phyloP scores from a whole-genome alignment of 2,329 filamentous ascomycete genomes.

The Colletotrichum truncatum region DNA sequence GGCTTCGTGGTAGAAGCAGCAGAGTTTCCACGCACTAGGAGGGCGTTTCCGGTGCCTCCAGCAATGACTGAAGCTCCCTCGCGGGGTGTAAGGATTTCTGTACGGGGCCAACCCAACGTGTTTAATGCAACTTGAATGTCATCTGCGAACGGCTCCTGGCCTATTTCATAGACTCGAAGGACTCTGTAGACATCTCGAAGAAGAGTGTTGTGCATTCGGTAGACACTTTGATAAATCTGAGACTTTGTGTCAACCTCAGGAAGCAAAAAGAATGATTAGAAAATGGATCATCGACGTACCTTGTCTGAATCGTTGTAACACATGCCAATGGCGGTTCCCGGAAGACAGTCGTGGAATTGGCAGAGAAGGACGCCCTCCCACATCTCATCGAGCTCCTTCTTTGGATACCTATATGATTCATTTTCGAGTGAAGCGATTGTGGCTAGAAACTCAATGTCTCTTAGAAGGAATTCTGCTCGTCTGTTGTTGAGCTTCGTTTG shows the following conservation, averaged over 20 bases:
- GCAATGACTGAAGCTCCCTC: constrained; percentile 33
- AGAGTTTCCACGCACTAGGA: constrained; percentile 33
- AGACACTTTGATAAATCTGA: constrained; percentile 1
- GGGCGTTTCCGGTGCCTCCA: constrained; percentile 36
- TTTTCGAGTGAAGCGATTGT: constrained; percentile 68
- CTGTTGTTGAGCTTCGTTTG: constrained; percentile 76
- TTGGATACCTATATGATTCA: constrained; percentile 69
- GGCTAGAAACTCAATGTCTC: constrained; percentile 72
- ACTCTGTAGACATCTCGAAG: not conserved
- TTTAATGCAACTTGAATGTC: constrained; percentile 69
- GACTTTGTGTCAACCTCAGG: not conserved
- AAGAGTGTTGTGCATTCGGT: not conserved
- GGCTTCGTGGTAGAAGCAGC: not conserved
- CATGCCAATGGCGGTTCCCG: constrained; percentile 75
- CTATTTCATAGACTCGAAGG: not conserved
- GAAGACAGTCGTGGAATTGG: constrained; percentile 76
- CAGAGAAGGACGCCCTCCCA: constrained; percentile 74
- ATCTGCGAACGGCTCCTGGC: constrained; percentile 60
- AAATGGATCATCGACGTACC: constrained; percentile 37
- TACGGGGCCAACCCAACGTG: constrained; percentile 68
- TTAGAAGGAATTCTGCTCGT: constrained; percentile 68
- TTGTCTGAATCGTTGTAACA: constrained; percentile 74
- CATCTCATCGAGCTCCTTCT: constrained; percentile 72
- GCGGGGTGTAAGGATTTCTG: constrained; percentile 57
- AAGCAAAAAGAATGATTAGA: not conserved